These are phyloP conservation scores for Zelonia costaricensis DNA, from an alignment of 208 protist species.

Conservation along the genomic window DNA sequence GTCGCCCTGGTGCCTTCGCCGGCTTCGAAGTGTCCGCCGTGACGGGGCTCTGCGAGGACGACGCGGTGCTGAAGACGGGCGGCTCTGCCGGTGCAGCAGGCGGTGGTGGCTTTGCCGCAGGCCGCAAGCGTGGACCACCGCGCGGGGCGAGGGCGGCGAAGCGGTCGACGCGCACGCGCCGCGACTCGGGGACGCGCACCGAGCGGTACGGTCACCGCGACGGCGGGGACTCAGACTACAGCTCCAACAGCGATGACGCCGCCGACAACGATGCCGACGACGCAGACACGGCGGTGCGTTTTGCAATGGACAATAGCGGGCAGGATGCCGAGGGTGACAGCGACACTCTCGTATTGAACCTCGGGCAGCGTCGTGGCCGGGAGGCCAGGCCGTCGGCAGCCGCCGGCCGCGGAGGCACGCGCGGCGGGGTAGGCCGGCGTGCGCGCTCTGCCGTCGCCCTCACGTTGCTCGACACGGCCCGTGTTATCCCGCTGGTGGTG, in stretches of 20 bases:
- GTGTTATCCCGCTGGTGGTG: conserved; percentile 19
- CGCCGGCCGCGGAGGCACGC: not conserved
- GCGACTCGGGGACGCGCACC: too few relatives aligned
- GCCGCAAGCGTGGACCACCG: too few relatives aligned
- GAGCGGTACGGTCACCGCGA: too few relatives aligned
- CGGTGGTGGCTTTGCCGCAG: too few relatives aligned
- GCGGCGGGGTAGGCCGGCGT: not conserved
- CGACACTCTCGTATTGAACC: conserved; percentile 5
- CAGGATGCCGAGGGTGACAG: not conserved
- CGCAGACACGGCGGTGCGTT: too few relatives aligned
- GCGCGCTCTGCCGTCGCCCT: too few relatives aligned
- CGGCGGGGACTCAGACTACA: not conserved
- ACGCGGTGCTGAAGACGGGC: too few relatives aligned
- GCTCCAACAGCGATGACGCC: not conserved
- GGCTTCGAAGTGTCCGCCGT: conserved; percentile 8
- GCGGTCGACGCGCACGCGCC: too few relatives aligned
- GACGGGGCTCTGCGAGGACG: not conserved
- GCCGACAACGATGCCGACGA: not conserved
- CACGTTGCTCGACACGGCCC: conserved; percentile 12
- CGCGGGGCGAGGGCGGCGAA: too few relatives aligned
- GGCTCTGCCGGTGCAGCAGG: too few relatives aligned
- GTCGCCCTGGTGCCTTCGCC: conserved; percentile 9
- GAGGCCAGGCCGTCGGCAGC: not conserved
- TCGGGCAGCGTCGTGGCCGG: not conserved
- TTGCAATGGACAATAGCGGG: too few relatives aligned